Percentiles rank a stretch among this genome's conserved stretches.
These are phyloP conservation scores for Peribolospora kevripleyi DNA, from an alignment of 768 basidiomycete species.

Conservation along the genomic window DNA sequence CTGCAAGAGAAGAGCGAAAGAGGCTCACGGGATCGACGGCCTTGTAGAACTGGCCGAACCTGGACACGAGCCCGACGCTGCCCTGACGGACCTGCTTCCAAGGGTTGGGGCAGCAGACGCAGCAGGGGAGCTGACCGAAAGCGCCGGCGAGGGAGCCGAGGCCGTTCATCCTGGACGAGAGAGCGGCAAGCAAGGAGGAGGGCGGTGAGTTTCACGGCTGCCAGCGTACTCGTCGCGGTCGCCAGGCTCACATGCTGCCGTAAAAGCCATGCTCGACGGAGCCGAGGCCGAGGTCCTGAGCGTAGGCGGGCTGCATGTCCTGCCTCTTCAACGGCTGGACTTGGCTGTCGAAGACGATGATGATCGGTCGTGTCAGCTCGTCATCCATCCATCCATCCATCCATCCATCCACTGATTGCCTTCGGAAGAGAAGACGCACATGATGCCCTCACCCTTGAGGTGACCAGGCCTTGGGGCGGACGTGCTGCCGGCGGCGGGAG, in stretches of 20 bases:
- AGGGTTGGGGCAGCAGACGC: constrained; percentile 38
- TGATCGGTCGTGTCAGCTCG: too few relatives aligned
- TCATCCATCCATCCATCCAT: too few relatives aligned
- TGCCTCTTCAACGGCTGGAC: constrained; percentile 3
- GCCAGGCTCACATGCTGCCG: background rate
- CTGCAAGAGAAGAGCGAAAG: constrained; percentile 29
- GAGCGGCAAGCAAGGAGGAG: background rate
- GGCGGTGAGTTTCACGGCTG: background rate
- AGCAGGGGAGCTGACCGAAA: constrained; percentile 36
- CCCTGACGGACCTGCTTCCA: constrained; percentile 53
- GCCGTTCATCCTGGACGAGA: background rate
- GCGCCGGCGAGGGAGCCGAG: constrained; percentile 5
- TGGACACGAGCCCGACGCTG: constrained; percentile 67
- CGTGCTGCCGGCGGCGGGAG: too few relatives aligned
- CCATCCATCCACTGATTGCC: too few relatives aligned
- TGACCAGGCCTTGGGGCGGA: too few relatives aligned
- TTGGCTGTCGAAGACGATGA: background rate
- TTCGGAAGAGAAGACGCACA: too few relatives aligned
- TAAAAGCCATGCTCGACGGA: constrained; percentile 44
- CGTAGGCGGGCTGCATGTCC: constrained; percentile 52
- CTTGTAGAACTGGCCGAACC: constrained; percentile 91
- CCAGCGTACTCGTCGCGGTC: too few relatives aligned
- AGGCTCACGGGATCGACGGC: constrained; percentile 28
- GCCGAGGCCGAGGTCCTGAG: constrained; percentile 55
- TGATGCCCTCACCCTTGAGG: too few relatives aligned